phyloP scores from a whole-genome alignment of 1,284 basidiomycete genomes.

The Ganoderma leucocontextum region DNA sequence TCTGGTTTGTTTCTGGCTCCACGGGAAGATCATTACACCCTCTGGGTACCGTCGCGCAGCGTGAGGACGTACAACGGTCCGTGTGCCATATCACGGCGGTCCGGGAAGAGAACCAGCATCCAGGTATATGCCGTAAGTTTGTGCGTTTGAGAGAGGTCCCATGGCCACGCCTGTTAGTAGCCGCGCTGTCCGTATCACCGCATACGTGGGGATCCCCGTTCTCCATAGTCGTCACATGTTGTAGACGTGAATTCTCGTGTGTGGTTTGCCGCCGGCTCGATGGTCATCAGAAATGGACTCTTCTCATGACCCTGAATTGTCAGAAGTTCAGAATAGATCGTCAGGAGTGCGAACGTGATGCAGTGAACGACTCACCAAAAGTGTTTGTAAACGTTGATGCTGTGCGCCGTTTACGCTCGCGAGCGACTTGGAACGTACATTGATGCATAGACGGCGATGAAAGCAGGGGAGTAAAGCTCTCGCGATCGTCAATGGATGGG shows the following conservation, averaged over 20 bases:
- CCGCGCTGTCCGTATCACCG: constrained; percentile 23
- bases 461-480: too few species aligned
- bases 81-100: constrained; percentile 23
- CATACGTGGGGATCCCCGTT: background rate
- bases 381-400: background rate
- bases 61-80: constrained; percentile 24
- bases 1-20: constrained; percentile 13
- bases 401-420: background rate
- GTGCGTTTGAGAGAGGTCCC: constrained; percentile 17
- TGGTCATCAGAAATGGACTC: constrained; percentile 17
- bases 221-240: constrained; percentile 25
- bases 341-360: background rate
- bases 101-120: constrained; percentile 14
- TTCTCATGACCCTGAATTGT: constrained; percentile 12
- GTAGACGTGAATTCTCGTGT: constrained; percentile 15
- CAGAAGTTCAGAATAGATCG: background rate
- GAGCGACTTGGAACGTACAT: background rate
- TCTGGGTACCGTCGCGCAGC: constrained; percentile 18
- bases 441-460: too few species aligned
- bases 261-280: constrained; percentile 17
- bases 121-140: constrained; percentile 15
- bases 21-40: constrained; percentile 18
- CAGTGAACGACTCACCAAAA: background rate
- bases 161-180: constrained; percentile 12
- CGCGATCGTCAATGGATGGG: background rate